Evolutionary conservation across 1,284 basidiomycete species (phyloP).

Genomic region (Tilletia walkeri): DNA sequence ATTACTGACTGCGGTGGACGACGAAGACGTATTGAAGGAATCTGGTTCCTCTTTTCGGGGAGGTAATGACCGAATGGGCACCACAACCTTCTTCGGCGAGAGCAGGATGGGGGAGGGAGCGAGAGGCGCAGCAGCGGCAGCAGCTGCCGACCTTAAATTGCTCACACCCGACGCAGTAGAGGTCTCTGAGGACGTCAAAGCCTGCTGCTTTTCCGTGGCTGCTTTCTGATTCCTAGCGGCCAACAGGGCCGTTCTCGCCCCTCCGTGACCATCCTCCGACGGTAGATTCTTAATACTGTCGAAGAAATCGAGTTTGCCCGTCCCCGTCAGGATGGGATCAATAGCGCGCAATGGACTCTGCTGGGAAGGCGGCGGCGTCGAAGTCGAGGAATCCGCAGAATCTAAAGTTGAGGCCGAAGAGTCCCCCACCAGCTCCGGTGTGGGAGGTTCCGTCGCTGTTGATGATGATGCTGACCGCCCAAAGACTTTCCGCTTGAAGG

Average conservation of each 20-base stretch:
- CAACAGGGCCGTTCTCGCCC: neutral
- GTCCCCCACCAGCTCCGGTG: neutral
- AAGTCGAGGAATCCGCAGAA: neutral
- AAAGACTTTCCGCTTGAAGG: neutral
- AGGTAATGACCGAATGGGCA: no score
- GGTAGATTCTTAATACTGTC: constrained; percentile 4
- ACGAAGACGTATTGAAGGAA: neutral
- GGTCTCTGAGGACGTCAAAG: neutral
- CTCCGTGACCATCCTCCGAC: neutral
- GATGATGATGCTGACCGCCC: neutral
- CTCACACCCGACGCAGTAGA: neutral
- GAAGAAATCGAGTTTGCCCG: constrained; percentile 11
- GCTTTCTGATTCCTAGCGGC: neutral
- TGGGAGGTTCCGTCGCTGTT: neutral
- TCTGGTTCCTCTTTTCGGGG: no score
- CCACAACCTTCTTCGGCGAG: neutral
- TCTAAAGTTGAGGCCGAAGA: neutral
- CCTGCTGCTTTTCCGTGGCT: neutral
- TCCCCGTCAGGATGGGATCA: neutral
- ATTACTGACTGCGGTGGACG: neutral
- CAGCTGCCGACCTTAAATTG: neutral
- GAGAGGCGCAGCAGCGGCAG: neutral
- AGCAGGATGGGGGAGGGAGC: neutral
- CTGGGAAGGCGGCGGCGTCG: neutral
- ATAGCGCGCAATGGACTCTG: neutral